Base-by-base conservation (phyloP, 2,329 filamentous ascomycete genomes). In the Falciphora oryzae region DNA sequence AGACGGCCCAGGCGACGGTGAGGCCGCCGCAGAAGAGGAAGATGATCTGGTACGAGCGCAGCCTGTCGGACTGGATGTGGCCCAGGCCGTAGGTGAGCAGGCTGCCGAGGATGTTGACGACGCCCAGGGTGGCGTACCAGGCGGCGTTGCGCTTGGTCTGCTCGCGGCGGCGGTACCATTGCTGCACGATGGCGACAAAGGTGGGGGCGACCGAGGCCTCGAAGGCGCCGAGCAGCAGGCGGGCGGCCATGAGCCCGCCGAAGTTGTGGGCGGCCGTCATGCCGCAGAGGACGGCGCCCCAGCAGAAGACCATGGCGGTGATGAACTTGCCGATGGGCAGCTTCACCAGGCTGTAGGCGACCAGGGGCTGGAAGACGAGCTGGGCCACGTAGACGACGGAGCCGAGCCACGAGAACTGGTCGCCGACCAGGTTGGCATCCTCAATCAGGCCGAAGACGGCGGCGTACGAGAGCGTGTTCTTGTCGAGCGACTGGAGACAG, bases 81-180 rank as follows among this genome's bases (percentile, higher is more conserved):
- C 84, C 85, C 0, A 89, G 75, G 0, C 84, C 85, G 66, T 86
- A 87, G 0, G 81, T 84, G 25, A 85, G 75, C 22, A 86, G 77
- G 68, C 81, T 83, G 1, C 84, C 83, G 31, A 83, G 78, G 68
- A 86, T 84, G 70, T 82, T 83, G 4, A 83, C 84, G 4, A 86
- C 72, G 2, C 85, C 85, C 64, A 87, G 84, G 81, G 86, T 87
- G 27, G 79, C 81, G 69, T 87, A 86, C 85, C 85, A 88, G 2
- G 80, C 79, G 11, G 82, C 81, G 16, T 84, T 82, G 3, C 85
- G 75, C 62, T 83, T 71, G 0, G 85, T 85, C 71, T 88, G 85
- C 68, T 88, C 85, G 65, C 79, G 77, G 63, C 84, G 78, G 57
- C 83, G 79, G 77, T 83, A 88, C 85, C 85, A 88, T 82, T 86